phyloP scores from a whole-genome alignment of 495 filamentous ascomycete species.

The Trichoderma orchidacearum region DNA sequence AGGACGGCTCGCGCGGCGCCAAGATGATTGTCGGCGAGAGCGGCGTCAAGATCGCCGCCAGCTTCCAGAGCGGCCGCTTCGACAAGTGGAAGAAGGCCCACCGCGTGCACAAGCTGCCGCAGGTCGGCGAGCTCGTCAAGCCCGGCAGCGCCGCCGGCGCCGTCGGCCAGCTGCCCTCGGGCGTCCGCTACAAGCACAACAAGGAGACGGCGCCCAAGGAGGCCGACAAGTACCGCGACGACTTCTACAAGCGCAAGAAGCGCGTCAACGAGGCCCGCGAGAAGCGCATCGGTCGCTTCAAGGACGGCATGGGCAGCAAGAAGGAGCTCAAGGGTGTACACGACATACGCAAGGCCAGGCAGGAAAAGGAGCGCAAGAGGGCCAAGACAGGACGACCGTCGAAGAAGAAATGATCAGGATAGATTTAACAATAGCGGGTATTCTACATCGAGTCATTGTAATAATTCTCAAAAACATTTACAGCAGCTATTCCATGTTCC shows the following conservation, averaged over 20 bases:
- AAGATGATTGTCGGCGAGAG: constrained; percentile 80
- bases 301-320: constrained; percentile 48
- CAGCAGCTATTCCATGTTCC: too few relatives aligned
- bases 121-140: constrained; percentile 66
- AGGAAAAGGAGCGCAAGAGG: constrained; percentile 55
- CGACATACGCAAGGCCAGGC: constrained; percentile 72
- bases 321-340: constrained; percentile 69
- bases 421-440: neutral
- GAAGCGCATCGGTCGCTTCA: constrained; percentile 61
- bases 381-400: constrained; percentile 86
- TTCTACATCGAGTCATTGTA: too few relatives aligned
- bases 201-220: constrained; percentile 77
- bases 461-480: too few relatives aligned
- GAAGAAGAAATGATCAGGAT: constrained; percentile 31
- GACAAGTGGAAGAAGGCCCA: constrained; percentile 81
- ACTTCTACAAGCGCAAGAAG: constrained; percentile 86
- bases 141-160: constrained; percentile 42
- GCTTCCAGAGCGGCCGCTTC: constrained; percentile 86
- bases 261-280: constrained; percentile 75
- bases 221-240: constrained; percentile 77
- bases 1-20: constrained; percentile 78
- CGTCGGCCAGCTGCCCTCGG: constrained; percentile 51
- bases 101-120: constrained; percentile 61
- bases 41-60: constrained; percentile 89
- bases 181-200: constrained; percentile 59